Conservation (phyloP, 202 grass and related monocot species). For the Elaeis oleifera region DNA sequence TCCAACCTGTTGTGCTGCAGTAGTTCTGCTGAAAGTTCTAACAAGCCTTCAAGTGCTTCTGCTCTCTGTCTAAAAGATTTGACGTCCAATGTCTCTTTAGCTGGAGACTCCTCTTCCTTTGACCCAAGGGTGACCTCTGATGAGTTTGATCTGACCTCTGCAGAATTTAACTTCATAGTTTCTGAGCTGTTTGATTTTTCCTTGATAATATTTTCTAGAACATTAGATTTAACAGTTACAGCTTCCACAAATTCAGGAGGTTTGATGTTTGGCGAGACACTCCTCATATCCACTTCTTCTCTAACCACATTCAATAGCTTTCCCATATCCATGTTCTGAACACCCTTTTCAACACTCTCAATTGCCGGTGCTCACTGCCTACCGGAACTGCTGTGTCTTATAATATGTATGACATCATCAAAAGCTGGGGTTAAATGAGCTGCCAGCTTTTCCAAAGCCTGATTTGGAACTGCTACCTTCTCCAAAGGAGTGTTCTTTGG, state of each 20-base stretch:
- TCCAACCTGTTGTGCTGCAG: slow-evolving; percentile 4
- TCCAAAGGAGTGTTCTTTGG: slow-evolving; percentile 18
- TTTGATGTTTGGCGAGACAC: slow-evolving; percentile 28
- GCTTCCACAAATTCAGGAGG: slow-evolving; percentile 3
- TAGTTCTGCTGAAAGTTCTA: slow-evolving; percentile 2
- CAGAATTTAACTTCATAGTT: slow-evolving; percentile 20
- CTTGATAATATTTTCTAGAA: no score
- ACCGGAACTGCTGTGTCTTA: slow-evolving; percentile 64
- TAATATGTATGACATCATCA: slow-evolving; percentile 78
- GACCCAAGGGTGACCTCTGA: slow-evolving; percentile 20
- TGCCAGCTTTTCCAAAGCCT: slow-evolving; percentile 36
- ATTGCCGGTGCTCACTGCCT: slow-evolving; percentile 32
- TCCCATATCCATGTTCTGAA: slow-evolving; percentile 26
- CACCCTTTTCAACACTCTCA: slow-evolving; percentile 32
- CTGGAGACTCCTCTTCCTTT: slow-evolving; percentile 46
- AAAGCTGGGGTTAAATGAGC: slow-evolving; percentile 41
- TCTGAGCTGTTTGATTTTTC: slow-evolving; percentile 28
- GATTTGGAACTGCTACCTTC: slow-evolving; percentile 26
- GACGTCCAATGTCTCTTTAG: slow-evolving; percentile 50
- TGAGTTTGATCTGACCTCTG: slow-evolving; percentile 29
- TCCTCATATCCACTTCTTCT: slow-evolving; percentile 50
- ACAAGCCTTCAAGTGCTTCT: slow-evolving; percentile 3
- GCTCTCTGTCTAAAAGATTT: slow-evolving; percentile 3
- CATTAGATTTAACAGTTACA: no score
- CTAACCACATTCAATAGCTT: slow-evolving; percentile 24